Percentiles rank a stretch among this genome's conserved stretches.
phyloP scores from a whole-genome alignment of 495 filamentous ascomycete species.

The Margaritispora aquatica region DNA sequence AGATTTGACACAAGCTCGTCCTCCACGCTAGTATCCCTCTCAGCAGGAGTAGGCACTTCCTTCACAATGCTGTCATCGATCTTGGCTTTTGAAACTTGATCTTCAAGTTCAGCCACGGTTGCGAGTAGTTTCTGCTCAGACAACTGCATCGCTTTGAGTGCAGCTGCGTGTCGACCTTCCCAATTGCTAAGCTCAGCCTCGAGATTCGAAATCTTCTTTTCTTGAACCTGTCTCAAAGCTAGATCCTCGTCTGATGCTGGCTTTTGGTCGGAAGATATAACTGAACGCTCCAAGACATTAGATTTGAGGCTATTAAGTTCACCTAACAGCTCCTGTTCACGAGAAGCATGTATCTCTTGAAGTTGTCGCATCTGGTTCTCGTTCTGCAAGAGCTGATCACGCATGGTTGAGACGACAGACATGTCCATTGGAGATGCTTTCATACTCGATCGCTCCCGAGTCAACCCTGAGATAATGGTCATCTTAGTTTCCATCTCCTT shows the following conservation, averaged over 20 bases:
- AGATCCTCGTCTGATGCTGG: neutral
- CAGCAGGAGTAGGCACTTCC: conserved; percentile 4
- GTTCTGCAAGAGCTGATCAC: conserved; percentile 79
- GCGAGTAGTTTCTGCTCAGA: conserved; percentile 67
- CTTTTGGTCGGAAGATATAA: conserved; percentile 16
- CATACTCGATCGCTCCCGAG: conserved; percentile 83
- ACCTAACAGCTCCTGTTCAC: conserved; percentile 65
- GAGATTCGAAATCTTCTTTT: conserved; percentile 63
- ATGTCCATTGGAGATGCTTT: conserved; percentile 88
- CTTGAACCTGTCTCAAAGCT: conserved; percentile 30
- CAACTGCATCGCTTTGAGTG: conserved; percentile 63
- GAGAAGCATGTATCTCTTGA: conserved; percentile 60
- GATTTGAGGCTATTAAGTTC: conserved; percentile 64
- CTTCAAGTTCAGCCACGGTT: conserved; percentile 62
- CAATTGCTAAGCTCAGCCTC: conserved; percentile 68
- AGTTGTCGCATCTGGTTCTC: conserved; percentile 73
- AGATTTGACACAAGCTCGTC: conserved; percentile 59
- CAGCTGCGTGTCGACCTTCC: conserved; percentile 66
- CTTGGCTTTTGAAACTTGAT: conserved; percentile 28
- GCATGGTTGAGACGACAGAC: conserved; percentile 79
- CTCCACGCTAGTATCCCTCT: conserved; percentile 41
- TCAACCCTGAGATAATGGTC: conserved; percentile 88
- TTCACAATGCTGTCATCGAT: conserved; percentile 28
- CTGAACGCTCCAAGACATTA: conserved; percentile 38
- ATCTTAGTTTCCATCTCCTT: conserved; percentile 96